These are phyloP conservation scores for Dissophora globulifera DNA, from an alignment of 192 early-diverging fungal genomes.

Conservation along the genomic window DNA sequence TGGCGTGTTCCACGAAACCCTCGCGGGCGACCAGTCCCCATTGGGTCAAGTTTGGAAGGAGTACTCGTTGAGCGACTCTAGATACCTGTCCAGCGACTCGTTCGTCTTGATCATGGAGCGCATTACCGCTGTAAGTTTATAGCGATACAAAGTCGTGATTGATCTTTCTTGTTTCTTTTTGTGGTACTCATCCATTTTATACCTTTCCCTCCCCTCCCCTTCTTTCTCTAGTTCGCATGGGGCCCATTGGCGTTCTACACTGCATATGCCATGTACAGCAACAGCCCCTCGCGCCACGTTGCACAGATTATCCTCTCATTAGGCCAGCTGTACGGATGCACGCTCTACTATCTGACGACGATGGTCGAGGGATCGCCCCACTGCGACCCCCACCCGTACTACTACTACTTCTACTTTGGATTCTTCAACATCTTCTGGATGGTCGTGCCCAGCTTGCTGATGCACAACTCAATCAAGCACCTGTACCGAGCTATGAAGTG, in stretches of 20 bases:
- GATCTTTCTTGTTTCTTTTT: neutral
- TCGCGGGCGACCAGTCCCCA: conserved; percentile 73
- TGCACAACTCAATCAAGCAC: conserved; percentile 60
- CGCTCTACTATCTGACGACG: conserved; percentile 84
- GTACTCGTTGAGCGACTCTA: conserved; percentile 87
- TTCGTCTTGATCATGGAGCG: conserved; percentile 88
- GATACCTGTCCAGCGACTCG: conserved; percentile 86
- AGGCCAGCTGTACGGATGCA: conserved; percentile 84
- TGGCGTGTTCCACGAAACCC: conserved; percentile 69
- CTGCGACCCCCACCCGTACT: conserved; percentile 78
- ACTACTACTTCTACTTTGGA: conserved; percentile 94
- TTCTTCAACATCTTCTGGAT: conserved; percentile 88
- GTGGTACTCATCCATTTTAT: conserved; percentile 6
- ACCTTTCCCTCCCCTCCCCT: too few species aligned
- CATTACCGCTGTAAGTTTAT: conserved; percentile 88
- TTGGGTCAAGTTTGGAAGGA: conserved; percentile 91
- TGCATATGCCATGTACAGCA: conserved; percentile 62
- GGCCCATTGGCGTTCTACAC: conserved; percentile 72
- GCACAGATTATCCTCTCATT: conserved; percentile 70
- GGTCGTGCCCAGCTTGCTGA: conserved; percentile 67
- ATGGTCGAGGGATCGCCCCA: conserved; percentile 72
- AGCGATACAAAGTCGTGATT: neutral
- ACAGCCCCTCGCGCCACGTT: conserved; percentile 65
- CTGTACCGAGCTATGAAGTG: conserved; percentile 65
- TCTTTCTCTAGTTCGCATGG: conserved; percentile 52